phyloP scores from a whole-genome alignment of 2,329 filamentous ascomycete genomes.

The Emergomyces pasteurianus region DNA sequence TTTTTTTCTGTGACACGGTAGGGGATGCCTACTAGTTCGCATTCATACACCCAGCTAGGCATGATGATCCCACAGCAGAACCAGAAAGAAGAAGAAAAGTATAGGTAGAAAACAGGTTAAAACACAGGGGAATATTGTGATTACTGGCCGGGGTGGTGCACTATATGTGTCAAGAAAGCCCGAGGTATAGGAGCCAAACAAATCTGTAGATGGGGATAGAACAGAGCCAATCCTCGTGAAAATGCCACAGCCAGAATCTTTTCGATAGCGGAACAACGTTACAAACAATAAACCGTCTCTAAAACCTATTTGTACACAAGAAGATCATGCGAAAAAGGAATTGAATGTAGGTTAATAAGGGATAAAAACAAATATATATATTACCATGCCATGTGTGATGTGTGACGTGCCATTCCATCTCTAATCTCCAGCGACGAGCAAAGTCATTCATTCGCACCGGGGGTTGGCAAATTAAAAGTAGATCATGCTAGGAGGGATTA shows the following conservation, averaged over 20 bases:
- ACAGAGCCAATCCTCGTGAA: background rate
- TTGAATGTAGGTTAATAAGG: background rate
- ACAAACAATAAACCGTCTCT: background rate
- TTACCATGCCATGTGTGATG: background rate
- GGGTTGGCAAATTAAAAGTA: background rate
- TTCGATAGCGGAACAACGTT: background rate
- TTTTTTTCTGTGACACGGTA: background rate
- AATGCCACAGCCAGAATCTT: background rate
- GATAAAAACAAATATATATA: background rate
- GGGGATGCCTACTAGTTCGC: background rate
- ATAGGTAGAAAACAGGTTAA: background rate
- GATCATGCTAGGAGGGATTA: background rate
- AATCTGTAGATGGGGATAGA: background rate
- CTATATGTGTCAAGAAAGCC: background rate
- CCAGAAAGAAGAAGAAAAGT: background rate
- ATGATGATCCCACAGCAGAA: background rate
- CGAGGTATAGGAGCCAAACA: background rate
- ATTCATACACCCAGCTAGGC: background rate
- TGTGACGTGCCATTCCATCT: background rate
- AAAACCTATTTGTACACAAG: background rate
- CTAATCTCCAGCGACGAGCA: background rate
- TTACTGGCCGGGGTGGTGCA: background rate
- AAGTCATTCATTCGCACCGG: background rate
- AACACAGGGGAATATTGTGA: background rate
- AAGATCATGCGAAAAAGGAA: background rate